Evolutionary conservation across 768 basidiomycete genomes (phyloP), one percentile per base, ranked within the genome.

Genomic region (Tephrocybe rancida): DNA sequence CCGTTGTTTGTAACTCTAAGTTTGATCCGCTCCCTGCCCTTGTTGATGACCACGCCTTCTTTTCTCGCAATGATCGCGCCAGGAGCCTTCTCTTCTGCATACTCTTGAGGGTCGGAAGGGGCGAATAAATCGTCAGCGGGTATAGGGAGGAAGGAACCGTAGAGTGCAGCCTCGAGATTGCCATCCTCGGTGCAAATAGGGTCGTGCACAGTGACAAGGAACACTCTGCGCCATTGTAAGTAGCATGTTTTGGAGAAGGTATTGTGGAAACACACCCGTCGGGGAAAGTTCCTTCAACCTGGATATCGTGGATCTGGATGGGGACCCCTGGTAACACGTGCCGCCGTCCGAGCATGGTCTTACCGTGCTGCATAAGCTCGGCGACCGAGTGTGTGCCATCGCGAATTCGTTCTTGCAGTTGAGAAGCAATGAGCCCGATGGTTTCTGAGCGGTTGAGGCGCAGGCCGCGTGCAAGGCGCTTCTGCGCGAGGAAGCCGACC

Each of bases 191-290:
- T 87, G 66, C 88, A 92, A 57, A 99, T 87, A 18, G 97, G 96
- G 61, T 96, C 89, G 64, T 98, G 95, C 1, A 98, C 92, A 0
- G 96, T 96, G 32, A 98, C 95, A n/a, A 99, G 81, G 73, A 98
- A 99, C 0, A 93, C 90, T 0, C 87, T 90, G 56, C 18, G 10
- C 14, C 25, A 52, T 16, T 16, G 43, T 54, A 5, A 62, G 49
- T 26, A 43, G 50, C 32, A 48, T 51, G 52, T 32, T 30, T 22
- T 55, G 32, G 21, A 27, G 13, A 44, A 32, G 13, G 11, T 26
- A 19, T 22, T 27, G 21, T 26, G 21, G 27, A 18, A 24, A 24
- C 81, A 38, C 61, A 92, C 94, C 90, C 90, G 58, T 95, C 95
- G 6, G 70, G 76, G 62, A 98, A 94, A 1, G 93, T 95, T 13